phyloP scores from a whole-genome alignment of 2,329 filamentous ascomycete species.

The Metarhizium guizhouense region DNA sequence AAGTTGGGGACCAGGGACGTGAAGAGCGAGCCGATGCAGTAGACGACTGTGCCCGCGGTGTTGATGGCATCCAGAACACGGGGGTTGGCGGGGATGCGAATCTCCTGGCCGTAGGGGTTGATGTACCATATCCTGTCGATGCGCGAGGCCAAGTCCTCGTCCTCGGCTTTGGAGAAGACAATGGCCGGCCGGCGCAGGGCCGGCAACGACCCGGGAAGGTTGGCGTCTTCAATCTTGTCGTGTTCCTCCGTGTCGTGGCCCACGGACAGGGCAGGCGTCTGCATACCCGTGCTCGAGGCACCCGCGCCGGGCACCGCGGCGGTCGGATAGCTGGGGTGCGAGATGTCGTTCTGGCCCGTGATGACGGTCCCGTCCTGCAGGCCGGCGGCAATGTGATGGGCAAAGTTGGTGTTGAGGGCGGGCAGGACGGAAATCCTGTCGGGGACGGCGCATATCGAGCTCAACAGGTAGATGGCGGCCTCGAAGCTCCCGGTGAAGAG shows the following conservation, averaged over 20 bases:
- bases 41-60: conserved; percentile 62
- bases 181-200: conserved; percentile 75
- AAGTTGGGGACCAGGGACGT: conserved; percentile 81
- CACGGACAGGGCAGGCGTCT: conserved; percentile 19
- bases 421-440: conserved; percentile 71
- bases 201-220: conserved; percentile 71
- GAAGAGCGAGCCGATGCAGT: conserved; percentile 90
- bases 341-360: conserved; percentile 87
- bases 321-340: conserved; percentile 66
- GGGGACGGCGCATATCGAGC: conserved; percentile 78
- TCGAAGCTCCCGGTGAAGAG: conserved; percentile 91
- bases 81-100: conserved; percentile 74
- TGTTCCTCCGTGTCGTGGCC: conserved; percentile 44
- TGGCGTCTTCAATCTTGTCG: conserved; percentile 68
- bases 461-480: conserved; percentile 81
- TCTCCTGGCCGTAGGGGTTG: conserved; percentile 96
- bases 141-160: conserved; percentile 66
- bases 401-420: conserved; percentile 90
- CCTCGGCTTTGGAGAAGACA: conserved; percentile 65
- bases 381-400: conserved; percentile 84
- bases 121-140: conserved; percentile 93
- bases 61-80: conserved; percentile 63
- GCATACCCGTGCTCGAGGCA: conserved; percentile 11
- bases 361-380: conserved; percentile 69
- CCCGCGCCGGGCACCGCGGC: conserved; percentile 22